These are phyloP conservation scores for Fistulifera solaris DNA, from an alignment of 108 stramenopile genomes.

Conservation along the genomic window DNA sequence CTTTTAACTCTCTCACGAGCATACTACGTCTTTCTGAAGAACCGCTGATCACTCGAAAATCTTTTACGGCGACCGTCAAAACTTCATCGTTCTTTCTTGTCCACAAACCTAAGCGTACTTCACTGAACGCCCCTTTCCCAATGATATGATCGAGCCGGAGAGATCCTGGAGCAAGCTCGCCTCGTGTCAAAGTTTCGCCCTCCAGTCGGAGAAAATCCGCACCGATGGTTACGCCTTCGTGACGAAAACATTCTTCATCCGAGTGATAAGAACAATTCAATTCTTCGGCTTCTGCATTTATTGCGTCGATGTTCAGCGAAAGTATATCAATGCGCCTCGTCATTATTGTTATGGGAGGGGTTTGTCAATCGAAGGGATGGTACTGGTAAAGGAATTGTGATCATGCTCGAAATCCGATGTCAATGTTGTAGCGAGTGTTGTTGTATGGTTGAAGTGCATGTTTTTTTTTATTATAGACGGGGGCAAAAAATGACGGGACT, in stretches of 20 bases:
- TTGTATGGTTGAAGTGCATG: too few species aligned
- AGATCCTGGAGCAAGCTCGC: slow-evolving; percentile 16
- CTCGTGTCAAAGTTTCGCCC: slow-evolving; percentile 38
- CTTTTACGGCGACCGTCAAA: slow-evolving; percentile 24
- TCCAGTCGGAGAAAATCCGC: slow-evolving; percentile 60
- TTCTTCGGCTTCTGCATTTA: too few species aligned
- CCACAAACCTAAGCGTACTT: slow-evolving; percentile 43
- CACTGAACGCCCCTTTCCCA: slow-evolving; percentile 59
- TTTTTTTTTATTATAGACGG: too few species aligned
- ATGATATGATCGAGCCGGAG: slow-evolving; percentile 7
- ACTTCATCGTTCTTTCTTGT: neutral
- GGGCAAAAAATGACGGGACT: too few species aligned
- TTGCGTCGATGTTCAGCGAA: too few species aligned
- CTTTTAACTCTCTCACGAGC: slow-evolving; percentile 58
- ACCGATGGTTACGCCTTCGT: slow-evolving; percentile 70
- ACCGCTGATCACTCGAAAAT: slow-evolving; percentile 26
- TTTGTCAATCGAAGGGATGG: too few species aligned
- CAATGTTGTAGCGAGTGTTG: too few species aligned
- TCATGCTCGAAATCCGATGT: too few species aligned
- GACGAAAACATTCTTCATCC: slow-evolving; percentile 30
- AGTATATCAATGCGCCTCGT: too few species aligned
- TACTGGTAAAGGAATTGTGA: too few species aligned
- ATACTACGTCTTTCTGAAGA: slow-evolving; percentile 32
- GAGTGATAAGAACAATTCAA: neutral
- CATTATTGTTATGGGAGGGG: too few species aligned